These are phyloP conservation scores for Cadophora sp. DNA, from an alignment of 2,329 filamentous ascomycete genomes.

Conservation along the genomic window DNA sequence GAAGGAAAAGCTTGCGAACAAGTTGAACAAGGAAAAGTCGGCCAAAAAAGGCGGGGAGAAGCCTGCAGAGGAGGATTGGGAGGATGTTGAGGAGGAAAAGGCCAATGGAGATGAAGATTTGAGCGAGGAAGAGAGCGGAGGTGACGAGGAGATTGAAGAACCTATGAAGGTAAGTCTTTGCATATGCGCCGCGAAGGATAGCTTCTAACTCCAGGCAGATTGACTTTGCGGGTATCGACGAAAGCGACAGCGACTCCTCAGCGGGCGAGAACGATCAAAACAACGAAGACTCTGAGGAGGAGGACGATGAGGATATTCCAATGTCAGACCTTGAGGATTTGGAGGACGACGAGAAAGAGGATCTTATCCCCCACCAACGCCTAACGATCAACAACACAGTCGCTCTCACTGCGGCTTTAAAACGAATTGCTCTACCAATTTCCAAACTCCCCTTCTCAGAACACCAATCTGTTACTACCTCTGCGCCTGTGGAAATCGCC, in stretches of 20 bases:
- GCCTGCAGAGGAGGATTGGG: conserved; percentile 49
- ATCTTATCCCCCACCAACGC: conserved; percentile 87
- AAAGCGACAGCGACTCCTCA: conserved; percentile 64
- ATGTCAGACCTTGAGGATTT: conserved; percentile 85
- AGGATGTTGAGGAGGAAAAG: conserved; percentile 50
- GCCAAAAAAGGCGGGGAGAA: conserved; percentile 49
- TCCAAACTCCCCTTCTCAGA: conserved; percentile 78
- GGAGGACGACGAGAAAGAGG: conserved; percentile 81
- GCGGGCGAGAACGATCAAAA: conserved; percentile 54
- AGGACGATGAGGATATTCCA: conserved; percentile 86
- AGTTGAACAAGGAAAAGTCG: conserved; percentile 57
- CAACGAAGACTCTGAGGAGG: conserved; percentile 61
- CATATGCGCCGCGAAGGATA: background rate
- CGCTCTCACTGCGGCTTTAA: conserved; percentile 80
- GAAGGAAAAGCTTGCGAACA: conserved; percentile 49
- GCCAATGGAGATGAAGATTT: conserved; percentile 37
- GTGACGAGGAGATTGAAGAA: conserved; percentile 45
- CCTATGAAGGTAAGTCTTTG: conserved; percentile 36
- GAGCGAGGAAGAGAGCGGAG: conserved; percentile 46
- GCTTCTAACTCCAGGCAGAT: conserved; percentile 47
- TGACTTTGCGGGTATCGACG: conserved; percentile 62
- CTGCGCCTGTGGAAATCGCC: conserved; percentile 72
- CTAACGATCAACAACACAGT: conserved; percentile 97
- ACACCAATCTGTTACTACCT: conserved; percentile 78
- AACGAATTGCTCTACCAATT: conserved; percentile 77